Conservation (phyloP, 2,329 filamentous ascomycete species). For the Colletotrichum melonis region DNA sequence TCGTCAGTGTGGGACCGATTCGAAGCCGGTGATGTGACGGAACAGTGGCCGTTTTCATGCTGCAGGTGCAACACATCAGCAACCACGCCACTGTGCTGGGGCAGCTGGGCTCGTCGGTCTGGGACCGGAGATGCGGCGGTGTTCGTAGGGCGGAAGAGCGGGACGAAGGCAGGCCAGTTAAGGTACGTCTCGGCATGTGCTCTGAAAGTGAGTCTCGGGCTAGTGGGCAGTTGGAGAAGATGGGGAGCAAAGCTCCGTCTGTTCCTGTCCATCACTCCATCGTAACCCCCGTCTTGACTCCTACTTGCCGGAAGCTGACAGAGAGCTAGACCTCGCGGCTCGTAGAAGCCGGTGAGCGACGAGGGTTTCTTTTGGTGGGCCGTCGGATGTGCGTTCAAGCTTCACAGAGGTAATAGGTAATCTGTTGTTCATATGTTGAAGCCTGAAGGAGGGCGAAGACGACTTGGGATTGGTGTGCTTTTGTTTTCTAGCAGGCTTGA, state of each 20-base stretch:
- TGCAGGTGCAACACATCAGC: conserved; percentile 21
- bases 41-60: conserved; percentile 33
- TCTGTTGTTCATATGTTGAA: conserved; percentile 12
- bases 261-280: conserved; percentile 19
- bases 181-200: conserved; percentile 28
- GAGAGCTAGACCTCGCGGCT: conserved; percentile 17
- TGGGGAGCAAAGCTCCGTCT: conserved; percentile 18
- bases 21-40: conserved; percentile 25
- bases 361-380: conserved; percentile 5
- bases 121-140: conserved; percentile 23
- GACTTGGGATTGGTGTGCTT: conserved; percentile 17
- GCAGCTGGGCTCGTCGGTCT: conserved; percentile 10
- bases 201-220: background rate
- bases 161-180: background rate
- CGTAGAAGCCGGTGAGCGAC: conserved; percentile 18
- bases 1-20: conserved; percentile 11
- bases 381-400: background rate
- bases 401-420: background rate
- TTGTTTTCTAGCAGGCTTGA: conserved; percentile 22
- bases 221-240: background rate
- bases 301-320: conserved; percentile 19
- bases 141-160: background rate
- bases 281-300: conserved; percentile 4
- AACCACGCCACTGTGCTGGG: conserved; percentile 16
- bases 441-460: conserved; percentile 24